Evolutionary conservation across 495 filamentous ascomycete species (phyloP), one percentile per base, ranked within the genome.

Genomic region (Tuber calosporum): DNA sequence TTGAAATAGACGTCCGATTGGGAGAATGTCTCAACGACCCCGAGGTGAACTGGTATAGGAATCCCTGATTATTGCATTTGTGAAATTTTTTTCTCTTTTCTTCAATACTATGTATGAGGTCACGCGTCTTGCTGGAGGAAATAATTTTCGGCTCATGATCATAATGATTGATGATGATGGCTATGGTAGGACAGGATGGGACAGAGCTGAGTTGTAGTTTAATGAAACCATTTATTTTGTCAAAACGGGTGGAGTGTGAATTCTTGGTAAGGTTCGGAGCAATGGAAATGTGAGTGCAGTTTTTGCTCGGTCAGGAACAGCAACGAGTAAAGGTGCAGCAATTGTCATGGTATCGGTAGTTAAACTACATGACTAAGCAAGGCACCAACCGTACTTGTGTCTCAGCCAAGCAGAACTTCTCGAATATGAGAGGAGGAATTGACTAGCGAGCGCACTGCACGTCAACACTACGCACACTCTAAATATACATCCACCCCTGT

Each of bases 1-100:
- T 22, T 53, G 66, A 40, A 71, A 58, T 1, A 80, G 78, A 68
- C 39, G 87, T 88, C 36, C 87, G 87, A 38, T 84, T 90, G 68
- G 89, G 89, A 0, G 86, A 90, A 75, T 90, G 89, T 78, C 76
- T 91, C 66, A 85, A 83, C 1, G 88, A 90, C 74, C 84, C 88
- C 0, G 75, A 80, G 17, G 83, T 82, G 26, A 86, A 87, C 74
- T 92, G 90, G 90, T 91, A 90, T 75, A 86, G 87, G 19, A 77
- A 78, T 5, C 0, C 3, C 11, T 62, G 22, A 53, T 62, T 62
- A 62, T 34, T 11, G 19, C 4, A 62, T 5, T 34, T 34, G 13
- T 62, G n/a, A n/a, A n/a, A 62, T 62, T 62, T 62, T 40, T 43
- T 62, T 62, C 53, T 30, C 0, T 17, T 4, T 62, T n/a, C n/a